A percentile compares a stretch with the other conserved stretches of the same genome.
Evolutionary conservation across 306 rosid genomes (phyloP).

Genomic region (Citrullus mucosospermus): DNA sequence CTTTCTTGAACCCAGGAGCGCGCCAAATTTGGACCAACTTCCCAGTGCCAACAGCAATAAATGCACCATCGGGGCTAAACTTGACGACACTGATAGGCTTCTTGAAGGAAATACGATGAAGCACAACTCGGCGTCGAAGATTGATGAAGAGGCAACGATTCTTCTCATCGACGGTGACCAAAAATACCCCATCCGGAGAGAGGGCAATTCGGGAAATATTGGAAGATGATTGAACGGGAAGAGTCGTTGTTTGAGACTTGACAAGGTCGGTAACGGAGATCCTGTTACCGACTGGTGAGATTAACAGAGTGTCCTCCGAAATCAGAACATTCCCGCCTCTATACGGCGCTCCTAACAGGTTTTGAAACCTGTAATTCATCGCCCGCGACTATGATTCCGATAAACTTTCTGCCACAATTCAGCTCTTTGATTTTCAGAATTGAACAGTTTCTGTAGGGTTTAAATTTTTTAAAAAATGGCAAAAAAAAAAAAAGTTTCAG

Average conservation of each 20-base stretch:
- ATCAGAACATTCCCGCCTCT: slow-evolving; percentile 73
- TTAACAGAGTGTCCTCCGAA: slow-evolving; percentile 43
- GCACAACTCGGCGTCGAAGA: slow-evolving; percentile 72
- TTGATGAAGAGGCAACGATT: slow-evolving; percentile 72
- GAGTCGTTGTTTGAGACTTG: slow-evolving; percentile 57
- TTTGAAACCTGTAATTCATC: slow-evolving; percentile 84
- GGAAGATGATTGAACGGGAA: slow-evolving; percentile 70
- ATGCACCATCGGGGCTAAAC: slow-evolving; percentile 51
- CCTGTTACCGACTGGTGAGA: slow-evolving; percentile 83
- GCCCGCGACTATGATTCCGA: neutral
- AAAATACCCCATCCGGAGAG: slow-evolving; percentile 68
- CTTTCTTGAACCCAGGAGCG: slow-evolving; percentile 56
- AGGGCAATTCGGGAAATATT: slow-evolving; percentile 61
- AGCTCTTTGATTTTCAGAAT: too few species aligned
- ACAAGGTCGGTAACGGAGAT: slow-evolving; percentile 67
- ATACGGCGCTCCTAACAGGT: slow-evolving; percentile 92
- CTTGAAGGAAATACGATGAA: slow-evolving; percentile 78
- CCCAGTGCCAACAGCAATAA: slow-evolving; percentile 69
- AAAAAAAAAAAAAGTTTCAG: too few species aligned
- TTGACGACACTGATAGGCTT: slow-evolving; percentile 33
- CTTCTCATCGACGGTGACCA: slow-evolving; percentile 60
- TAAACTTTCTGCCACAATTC: neutral
- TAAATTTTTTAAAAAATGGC: too few species aligned
- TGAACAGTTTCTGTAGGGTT: too few species aligned
- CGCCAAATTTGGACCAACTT: slow-evolving; percentile 81